Evolutionary conservation across 2,329 filamentous ascomycete species (phyloP).

Genomic region (Ceratocystis ficicola): DNA sequence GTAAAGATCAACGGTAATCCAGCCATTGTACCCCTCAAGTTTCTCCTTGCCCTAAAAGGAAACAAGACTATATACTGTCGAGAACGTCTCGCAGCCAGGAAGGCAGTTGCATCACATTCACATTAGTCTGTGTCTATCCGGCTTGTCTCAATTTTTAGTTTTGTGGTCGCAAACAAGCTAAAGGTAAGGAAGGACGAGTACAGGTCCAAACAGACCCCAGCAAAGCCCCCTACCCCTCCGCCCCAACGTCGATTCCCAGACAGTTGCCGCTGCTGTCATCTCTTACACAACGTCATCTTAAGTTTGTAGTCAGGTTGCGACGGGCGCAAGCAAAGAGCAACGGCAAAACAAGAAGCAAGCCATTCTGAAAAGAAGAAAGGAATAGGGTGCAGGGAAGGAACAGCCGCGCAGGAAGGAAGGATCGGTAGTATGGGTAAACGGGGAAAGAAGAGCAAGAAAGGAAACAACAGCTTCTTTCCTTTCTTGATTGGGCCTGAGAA

Average conservation of each 20-base stretch:
- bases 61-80: not conserved
- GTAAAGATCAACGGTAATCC: not conserved
- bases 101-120: too few species aligned
- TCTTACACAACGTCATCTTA: not conserved
- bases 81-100: too few species aligned
- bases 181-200: not conserved
- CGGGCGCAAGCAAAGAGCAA: not conserved
- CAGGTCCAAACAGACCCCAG: not conserved
- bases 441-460: not conserved
- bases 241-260: not conserved
- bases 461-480: not conserved
- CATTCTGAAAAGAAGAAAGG: not conserved
- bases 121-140: too few species aligned
- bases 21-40: not conserved
- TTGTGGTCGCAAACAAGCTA: not conserved
- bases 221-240: not conserved
- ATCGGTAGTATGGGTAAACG: not conserved
- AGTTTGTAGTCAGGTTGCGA: not conserved
- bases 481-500: not conserved
- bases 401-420: not conserved
- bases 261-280: not conserved
- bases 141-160: too few species aligned
- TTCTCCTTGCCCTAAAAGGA: not conserved
- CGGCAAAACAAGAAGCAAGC: not conserved
- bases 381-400: slow-evolving; percentile 4